These are phyloP conservation scores for Phalaenopsis hybrid DNA, from an alignment of 116 monocot genomes.

Conservation along the genomic window DNA sequence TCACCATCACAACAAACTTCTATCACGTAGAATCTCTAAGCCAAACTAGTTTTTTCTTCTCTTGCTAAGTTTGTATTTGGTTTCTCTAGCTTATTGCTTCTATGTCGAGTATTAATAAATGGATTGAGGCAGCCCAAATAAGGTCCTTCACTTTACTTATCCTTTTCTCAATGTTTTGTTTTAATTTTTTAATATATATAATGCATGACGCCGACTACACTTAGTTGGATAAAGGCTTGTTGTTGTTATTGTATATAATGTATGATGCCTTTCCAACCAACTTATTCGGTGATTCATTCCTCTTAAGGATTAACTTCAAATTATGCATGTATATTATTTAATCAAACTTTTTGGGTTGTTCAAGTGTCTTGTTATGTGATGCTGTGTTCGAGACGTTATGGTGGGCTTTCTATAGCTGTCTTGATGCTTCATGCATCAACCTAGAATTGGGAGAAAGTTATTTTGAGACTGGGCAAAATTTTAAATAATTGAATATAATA, in stretches of 20 bases:
- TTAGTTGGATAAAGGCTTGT: too few species aligned
- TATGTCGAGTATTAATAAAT: too few species aligned
- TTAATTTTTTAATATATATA: background rate
- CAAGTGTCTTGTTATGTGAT: constrained; percentile 4
- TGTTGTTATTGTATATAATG: background rate
- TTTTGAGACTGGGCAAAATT: too few species aligned
- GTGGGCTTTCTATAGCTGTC: background rate
- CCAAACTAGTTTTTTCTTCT: background rate
- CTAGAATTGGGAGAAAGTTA: too few species aligned
- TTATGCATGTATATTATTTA: background rate
- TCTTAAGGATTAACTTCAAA: background rate
- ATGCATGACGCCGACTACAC: too few species aligned
- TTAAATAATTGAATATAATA: too few species aligned
- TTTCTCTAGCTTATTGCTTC: too few species aligned
- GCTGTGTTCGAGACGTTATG: background rate
- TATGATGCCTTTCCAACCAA: background rate
- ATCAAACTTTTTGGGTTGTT: background rate
- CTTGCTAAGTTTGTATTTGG: too few species aligned
- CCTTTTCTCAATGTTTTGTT: too few species aligned
- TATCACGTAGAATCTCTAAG: background rate
- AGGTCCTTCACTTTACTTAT: too few species aligned
- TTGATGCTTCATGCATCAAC: background rate
- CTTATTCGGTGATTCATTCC: background rate
- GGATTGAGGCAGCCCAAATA: too few species aligned
- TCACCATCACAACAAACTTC: background rate